Percentiles rank a stretch among this genome's conserved stretches.
phyloP scores from a whole-genome alignment of 257 asterid species.

The Penstemon eatonii region DNA sequence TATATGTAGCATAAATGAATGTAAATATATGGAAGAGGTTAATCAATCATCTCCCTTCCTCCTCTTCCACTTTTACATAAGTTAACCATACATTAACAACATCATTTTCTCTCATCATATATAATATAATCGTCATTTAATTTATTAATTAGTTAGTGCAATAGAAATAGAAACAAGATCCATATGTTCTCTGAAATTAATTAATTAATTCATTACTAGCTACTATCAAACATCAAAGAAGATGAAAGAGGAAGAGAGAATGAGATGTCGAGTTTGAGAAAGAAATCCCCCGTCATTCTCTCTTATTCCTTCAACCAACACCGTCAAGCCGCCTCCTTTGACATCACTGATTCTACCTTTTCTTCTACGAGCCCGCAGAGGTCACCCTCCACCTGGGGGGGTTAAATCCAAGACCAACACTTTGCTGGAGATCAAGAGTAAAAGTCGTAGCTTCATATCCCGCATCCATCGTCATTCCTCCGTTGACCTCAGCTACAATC shows the following conservation, averaged over 20 bases:
- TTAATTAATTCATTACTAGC: no score
- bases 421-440: constrained; percentile 31
- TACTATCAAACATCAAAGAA: no score
- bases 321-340: constrained; percentile 26
- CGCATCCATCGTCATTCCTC: constrained; percentile 42
- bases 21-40: no score
- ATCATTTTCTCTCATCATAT: no score
- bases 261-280: constrained; percentile 22
- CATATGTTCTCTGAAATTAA: no score
- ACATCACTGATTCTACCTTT: neutral
- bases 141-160: no score
- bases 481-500: constrained; percentile 46
- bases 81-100: no score
- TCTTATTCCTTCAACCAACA: constrained; percentile 31
- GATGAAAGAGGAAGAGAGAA: constrained; percentile 29
- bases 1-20: no score
- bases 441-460: constrained; percentile 33
- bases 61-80: no score
- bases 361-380: neutral
- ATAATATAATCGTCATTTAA: no score
- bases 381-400: constrained; percentile 28
- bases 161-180: no score
- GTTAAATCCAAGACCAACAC: constrained; percentile 21
- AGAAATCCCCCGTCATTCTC: constrained; percentile 31
- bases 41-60: no score